phyloP scores from a whole-genome alignment of 352 stramenopile genomes.

The Phytophthora pluvialis region DNA sequence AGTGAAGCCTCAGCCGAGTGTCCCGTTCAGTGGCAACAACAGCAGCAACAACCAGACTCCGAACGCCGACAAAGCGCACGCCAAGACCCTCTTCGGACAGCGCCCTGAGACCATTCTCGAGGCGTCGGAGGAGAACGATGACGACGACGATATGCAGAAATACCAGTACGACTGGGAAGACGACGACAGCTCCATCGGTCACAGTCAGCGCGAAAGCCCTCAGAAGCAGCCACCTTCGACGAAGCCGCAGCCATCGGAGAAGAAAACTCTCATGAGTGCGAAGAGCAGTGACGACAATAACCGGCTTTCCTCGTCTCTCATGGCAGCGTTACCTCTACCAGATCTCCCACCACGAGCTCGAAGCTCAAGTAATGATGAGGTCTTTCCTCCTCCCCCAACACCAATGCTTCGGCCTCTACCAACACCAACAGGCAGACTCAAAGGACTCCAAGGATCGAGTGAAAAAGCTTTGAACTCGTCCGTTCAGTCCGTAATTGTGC shows the following conservation, averaged over 20 bases:
- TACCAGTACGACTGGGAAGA: constrained; percentile 53
- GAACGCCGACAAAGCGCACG: constrained; percentile 2
- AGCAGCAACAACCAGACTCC: constrained; percentile 30
- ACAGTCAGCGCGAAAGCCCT: constrained; percentile 14
- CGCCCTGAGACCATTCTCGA: constrained; percentile 55
- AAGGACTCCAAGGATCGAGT: constrained; percentile 1
- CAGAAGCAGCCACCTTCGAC: constrained; percentile 16
- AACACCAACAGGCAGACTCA: constrained; percentile 20
- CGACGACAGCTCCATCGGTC: constrained; percentile 16
- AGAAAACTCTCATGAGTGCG: background rate
- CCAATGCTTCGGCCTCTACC: constrained; percentile 28
- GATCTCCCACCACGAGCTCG: constrained; percentile 2
- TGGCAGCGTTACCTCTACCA: constrained; percentile 29
- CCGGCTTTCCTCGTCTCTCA: constrained; percentile 26
- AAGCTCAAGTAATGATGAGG: constrained; percentile 3
- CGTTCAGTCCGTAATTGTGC: constrained; percentile 12
- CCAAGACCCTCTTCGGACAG: constrained; percentile 35
- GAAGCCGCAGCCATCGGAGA: background rate
- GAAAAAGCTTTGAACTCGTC: constrained; percentile 5
- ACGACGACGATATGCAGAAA: constrained; percentile 39
- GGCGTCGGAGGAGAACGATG: constrained; percentile 51
- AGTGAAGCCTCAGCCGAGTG: constrained; percentile 7
- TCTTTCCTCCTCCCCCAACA: constrained; percentile 24
- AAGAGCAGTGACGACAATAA: constrained; percentile 4
- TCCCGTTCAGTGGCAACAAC: constrained; percentile 9